A percentile compares a stretch with the other conserved stretches of the same genome.
These are phyloP conservation scores for Pleurotus tuoliensis DNA, from an alignment of 768 basidiomycete genomes.

Conservation along the genomic window DNA sequence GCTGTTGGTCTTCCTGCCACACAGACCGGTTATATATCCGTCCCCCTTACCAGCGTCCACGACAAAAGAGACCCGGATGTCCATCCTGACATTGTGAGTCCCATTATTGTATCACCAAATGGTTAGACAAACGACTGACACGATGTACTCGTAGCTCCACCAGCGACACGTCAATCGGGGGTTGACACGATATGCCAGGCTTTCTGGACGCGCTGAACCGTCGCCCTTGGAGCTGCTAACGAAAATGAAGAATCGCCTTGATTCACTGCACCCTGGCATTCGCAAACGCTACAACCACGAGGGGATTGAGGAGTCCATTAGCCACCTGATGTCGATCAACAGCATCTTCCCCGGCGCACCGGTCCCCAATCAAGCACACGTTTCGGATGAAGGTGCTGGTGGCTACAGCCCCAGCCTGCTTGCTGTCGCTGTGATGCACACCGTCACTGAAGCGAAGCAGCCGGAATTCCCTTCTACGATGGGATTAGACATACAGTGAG, in stretches of 20 bases:
- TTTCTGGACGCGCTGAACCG: slow-evolving; percentile 6
- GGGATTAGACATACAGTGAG: slow-evolving; percentile 8
- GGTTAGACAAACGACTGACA: not conserved
- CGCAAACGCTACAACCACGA: slow-evolving; percentile 8
- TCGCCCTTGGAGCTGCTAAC: not conserved
- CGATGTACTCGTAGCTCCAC: not conserved
- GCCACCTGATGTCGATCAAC: slow-evolving; percentile 1
- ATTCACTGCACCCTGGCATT: not conserved
- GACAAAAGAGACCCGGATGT: not conserved
- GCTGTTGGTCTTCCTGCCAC: slow-evolving; percentile 4
- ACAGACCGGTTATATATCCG: not conserved
- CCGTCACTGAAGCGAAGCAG: not conserved
- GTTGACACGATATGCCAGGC: not conserved
- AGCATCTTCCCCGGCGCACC: slow-evolving; percentile 2
- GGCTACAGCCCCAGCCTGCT: slow-evolving; percentile 4
- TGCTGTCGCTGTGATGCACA: slow-evolving; percentile 1
- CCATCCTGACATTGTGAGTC: slow-evolving; percentile 3
- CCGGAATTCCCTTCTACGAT: slow-evolving; percentile 3
- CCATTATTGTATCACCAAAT: not conserved
- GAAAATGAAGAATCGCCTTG: slow-evolving; percentile 4
- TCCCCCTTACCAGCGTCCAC: not conserved
- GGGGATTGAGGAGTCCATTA: slow-evolving; percentile 1
- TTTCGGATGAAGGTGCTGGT: not conserved
- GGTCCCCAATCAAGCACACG: not conserved
- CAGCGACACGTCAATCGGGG: slow-evolving; percentile 7